Evolutionary conservation across 2,329 filamentous ascomycete species (phyloP).

Genomic region (Curvularia lunata): DNA sequence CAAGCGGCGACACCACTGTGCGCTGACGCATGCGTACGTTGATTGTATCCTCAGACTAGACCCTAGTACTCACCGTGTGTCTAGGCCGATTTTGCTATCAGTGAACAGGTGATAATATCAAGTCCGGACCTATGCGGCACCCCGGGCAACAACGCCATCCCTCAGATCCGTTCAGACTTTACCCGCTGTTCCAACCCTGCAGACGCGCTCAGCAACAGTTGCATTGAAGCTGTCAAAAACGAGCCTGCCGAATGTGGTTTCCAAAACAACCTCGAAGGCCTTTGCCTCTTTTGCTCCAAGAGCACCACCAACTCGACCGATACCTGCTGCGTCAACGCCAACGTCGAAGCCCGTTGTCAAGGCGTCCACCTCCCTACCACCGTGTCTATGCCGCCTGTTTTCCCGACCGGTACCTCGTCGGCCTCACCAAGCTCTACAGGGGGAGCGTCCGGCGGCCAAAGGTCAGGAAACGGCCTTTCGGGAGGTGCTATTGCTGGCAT

Average conservation of each 20-base stretch:
- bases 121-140: conserved; percentile 75
- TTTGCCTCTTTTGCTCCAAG: conserved; percentile 85
- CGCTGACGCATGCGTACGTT: conserved; percentile 82
- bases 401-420: conserved; percentile 67
- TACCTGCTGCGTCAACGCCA: conserved; percentile 87
- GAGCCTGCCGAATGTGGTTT: conserved; percentile 90
- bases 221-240: conserved; percentile 78
- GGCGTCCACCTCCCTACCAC: conserved; percentile 80
- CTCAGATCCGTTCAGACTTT: conserved; percentile 89
- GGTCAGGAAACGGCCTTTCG: conserved; percentile 62
- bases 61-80: conserved; percentile 35
- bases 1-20: conserved; percentile 76
- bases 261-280: conserved; percentile 69
- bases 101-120: conserved; percentile 82
- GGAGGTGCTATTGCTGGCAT: conserved; percentile 92
- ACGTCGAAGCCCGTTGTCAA: conserved; percentile 74
- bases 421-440: conserved; percentile 52
- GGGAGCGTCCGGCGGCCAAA: conserved; percentile 35
- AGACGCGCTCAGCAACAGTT: conserved; percentile 75
- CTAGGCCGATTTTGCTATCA: conserved; percentile 81
- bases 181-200: conserved; percentile 84
- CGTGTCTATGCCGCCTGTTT: conserved; percentile 62
- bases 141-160: conserved; percentile 68
- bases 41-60: conserved; percentile 17
- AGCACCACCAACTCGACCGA: conserved; percentile 92